Evolutionary conservation across 257 asterid species (phyloP), one percentile per base, ranked within the genome.

Genomic region (Ilex aquifolium): DNA sequence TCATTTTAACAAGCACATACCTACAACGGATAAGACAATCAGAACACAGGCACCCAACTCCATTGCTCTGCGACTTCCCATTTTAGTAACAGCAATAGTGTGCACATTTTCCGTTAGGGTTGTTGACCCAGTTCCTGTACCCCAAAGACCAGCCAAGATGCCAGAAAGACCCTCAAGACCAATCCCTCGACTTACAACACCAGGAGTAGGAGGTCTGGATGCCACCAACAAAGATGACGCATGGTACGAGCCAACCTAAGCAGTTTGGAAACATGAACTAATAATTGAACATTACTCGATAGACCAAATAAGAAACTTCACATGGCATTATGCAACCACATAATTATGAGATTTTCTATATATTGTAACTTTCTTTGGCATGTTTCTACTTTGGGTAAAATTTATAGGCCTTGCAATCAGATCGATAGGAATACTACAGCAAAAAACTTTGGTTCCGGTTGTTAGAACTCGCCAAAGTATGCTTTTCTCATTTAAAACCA

Each of bases 101-200:
- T 93, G 97, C 63, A 93, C 96, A 68, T 93, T 93, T 79, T 93
- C 97, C 21, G 99, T 93, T 81, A 93, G 79, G 70, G 96, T 87
- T 48, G 97, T 70, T 44, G 95, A 87, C 52, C 96, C 97, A 40
- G 95, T 83, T 69, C 99, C 97, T 3, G 86, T 89, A 39, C 99
- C 99, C 99, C 99, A 93, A 16, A 93, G 74, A 62, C 96, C 97
- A 69, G 99, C 95, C 81, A 93, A 80, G 72, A 93, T 74, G 76
- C 99, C 84, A 17, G 86, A 74, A 65, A 93, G 88, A 56, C 99
- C 97, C 82, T 89, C 99, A 57, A 90, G 96, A 73, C 99, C 99
- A 44, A 93, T 90, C 62, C 94, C 99, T 57, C 99, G 88, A 72
- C 97, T 92, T 74, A 92, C 58, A 57, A 92, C 90, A 10, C 99